Evolutionary conservation across 345 rosid genomes (phyloP).

Genomic region (Murraya koenigii): DNA sequence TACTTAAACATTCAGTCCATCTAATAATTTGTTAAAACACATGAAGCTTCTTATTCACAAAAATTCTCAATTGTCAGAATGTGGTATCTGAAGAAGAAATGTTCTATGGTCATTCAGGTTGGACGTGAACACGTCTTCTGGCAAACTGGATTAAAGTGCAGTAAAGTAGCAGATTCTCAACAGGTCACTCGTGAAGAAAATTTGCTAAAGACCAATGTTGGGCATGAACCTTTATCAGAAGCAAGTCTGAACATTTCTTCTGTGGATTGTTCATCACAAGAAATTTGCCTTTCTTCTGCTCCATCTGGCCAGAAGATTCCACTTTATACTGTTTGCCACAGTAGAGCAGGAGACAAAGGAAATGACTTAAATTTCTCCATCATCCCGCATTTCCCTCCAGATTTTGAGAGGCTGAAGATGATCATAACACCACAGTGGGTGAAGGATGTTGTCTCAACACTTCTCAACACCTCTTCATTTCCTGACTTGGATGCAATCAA

Average conservation of each 20-base stretch:
- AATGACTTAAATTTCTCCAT: slow-evolving; percentile 77
- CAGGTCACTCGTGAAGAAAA: slow-evolving; percentile 14
- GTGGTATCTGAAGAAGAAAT: slow-evolving; percentile 2
- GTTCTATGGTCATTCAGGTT: slow-evolving; percentile 43
- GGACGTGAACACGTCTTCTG: slow-evolving; percentile 64
- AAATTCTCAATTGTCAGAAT: not conserved
- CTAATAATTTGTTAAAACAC: not conserved
- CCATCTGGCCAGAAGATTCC: slow-evolving; percentile 53
- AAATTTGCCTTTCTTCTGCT: slow-evolving; percentile 40
- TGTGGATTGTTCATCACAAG: slow-evolving; percentile 7
- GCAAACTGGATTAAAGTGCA: slow-evolving; percentile 43
- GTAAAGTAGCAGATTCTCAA: slow-evolving; percentile 18
- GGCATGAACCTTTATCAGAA: slow-evolving; percentile 15
- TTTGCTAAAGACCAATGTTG: slow-evolving; percentile 16
- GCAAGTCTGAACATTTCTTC: slow-evolving; percentile 15
- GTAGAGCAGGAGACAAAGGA: slow-evolving; percentile 89
- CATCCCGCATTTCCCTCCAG: slow-evolving; percentile 65
- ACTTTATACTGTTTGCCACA: slow-evolving; percentile 67
- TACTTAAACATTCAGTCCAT: not conserved
- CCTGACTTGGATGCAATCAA: slow-evolving; percentile 27
- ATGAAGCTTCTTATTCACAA: not conserved
- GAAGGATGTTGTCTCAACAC: slow-evolving; percentile 54
- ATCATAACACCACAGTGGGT: slow-evolving; percentile 74
- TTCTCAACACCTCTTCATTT: slow-evolving; percentile 46
- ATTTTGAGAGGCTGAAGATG: slow-evolving; percentile 56